Conservation (phyloP, 2,329 filamentous ascomycete genomes). For the Corynespora cassiicola region DNA sequence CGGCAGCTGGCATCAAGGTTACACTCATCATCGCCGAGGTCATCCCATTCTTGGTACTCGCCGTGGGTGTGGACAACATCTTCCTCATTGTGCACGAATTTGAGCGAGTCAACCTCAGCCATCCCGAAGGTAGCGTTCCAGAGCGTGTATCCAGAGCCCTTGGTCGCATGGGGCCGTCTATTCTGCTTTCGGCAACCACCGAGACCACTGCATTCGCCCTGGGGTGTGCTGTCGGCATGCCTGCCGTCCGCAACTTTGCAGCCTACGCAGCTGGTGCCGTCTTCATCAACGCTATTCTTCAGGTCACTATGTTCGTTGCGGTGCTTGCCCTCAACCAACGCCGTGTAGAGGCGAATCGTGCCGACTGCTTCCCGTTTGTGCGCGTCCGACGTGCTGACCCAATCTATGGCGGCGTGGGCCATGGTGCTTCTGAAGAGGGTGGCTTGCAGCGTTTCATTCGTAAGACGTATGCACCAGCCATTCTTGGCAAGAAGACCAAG, state of each 20-base stretch:
- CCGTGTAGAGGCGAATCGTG: slow-evolving; percentile 84
- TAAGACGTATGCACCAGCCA: slow-evolving; percentile 81
- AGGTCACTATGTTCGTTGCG: slow-evolving; percentile 96
- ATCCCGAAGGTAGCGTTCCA: slow-evolving; percentile 87
- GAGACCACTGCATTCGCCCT: slow-evolving; percentile 94
- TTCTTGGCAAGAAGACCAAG: slow-evolving; percentile 84
- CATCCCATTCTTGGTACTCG: slow-evolving; percentile 95
- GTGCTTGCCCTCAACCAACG: slow-evolving; percentile 90
- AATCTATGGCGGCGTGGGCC: slow-evolving; percentile 69
- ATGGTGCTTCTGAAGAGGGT: slow-evolving; percentile 84
- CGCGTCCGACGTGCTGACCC: slow-evolving; percentile 77
- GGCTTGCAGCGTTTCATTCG: slow-evolving; percentile 86
- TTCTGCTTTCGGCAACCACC: slow-evolving; percentile 91
- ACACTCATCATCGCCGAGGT: slow-evolving; percentile 98
- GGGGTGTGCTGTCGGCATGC: slow-evolving; percentile 95
- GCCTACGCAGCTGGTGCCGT: slow-evolving; percentile 96
- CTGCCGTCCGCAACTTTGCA: slow-evolving; percentile 95
- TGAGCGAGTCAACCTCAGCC: slow-evolving; percentile 89
- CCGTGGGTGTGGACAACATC: slow-evolving; percentile 98
- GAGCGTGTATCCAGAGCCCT: slow-evolving; percentile 84
- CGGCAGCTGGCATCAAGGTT: slow-evolving; percentile 88
- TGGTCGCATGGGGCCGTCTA: slow-evolving; percentile 96
- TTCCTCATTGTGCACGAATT: slow-evolving; percentile 99
- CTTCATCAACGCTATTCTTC: slow-evolving; percentile 94
- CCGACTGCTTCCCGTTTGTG: slow-evolving; percentile 91